These are phyloP conservation scores for Floccularia luteovirens DNA, from an alignment of 768 basidiomycete genomes.

Conservation along the genomic window DNA sequence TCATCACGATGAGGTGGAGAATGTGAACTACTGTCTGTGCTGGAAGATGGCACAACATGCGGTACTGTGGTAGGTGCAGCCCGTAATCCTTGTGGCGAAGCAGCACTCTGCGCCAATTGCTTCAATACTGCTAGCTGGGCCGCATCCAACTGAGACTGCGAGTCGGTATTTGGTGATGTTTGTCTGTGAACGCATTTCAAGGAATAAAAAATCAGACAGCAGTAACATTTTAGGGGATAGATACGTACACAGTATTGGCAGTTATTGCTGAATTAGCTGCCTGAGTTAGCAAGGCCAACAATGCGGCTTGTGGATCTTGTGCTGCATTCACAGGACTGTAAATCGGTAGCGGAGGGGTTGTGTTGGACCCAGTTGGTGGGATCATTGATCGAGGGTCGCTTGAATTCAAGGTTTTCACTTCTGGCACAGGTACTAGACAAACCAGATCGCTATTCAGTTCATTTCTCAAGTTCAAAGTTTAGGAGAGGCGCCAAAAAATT, in stretches of 20 bases:
- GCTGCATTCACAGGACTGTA: constrained; percentile 17
- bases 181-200: constrained; percentile 49
- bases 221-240: background rate
- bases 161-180: constrained; percentile 50
- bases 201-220: constrained; percentile 3
- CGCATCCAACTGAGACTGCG: constrained; percentile 33
- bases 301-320: constrained; percentile 49
- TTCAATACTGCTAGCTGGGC: constrained; percentile 68
- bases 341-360: constrained; percentile 15
- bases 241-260: constrained; percentile 29
- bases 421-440: constrained; percentile 58
- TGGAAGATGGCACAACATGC: constrained; percentile 7
- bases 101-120: constrained; percentile 65
- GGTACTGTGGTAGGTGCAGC: constrained; percentile 13
- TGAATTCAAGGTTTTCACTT: constrained; percentile 26
- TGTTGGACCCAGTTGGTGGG: constrained; percentile 20
- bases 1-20: constrained; percentile 35
- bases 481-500: constrained; percentile 33
- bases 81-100: constrained; percentile 23
- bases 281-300: constrained; percentile 65
- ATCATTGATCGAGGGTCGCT: constrained; percentile 30
- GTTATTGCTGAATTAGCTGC: constrained; percentile 42
- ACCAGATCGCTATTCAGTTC: constrained; percentile 60
- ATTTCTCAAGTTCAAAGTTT: constrained; percentile 45
- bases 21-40: constrained; percentile 25